Conservation (phyloP, 306 rosid genomes). For the Biancaea sappan region DNA sequence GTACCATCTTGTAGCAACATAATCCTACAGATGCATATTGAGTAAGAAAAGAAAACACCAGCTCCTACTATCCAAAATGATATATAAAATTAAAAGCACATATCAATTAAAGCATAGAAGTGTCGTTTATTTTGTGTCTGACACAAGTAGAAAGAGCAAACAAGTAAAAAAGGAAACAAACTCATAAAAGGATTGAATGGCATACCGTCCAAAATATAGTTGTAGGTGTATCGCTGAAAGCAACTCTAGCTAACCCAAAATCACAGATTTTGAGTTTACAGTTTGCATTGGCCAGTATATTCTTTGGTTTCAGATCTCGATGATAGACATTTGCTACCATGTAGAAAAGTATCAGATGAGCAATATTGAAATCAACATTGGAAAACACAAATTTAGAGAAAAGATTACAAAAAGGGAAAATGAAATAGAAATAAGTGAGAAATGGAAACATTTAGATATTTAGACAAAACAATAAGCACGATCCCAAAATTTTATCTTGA, state of each 20-base stretch:
- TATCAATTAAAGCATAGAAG: background rate
- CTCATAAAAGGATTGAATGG: conserved; percentile 5
- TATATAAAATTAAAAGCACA: background rate
- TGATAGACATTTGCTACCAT: conserved; percentile 91
- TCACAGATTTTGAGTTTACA: conserved; percentile 96
- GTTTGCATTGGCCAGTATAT: conserved; percentile 95
- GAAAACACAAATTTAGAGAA: background rate
- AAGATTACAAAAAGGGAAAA: background rate
- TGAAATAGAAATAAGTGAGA: background rate
- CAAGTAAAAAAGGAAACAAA: background rate
- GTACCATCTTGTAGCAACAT: conserved; percentile 99
- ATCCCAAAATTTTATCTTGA: conserved; percentile 9
- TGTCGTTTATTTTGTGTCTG: too few relatives aligned
- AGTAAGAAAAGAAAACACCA: conserved; percentile 10
- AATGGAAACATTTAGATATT: background rate
- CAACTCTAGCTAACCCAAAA: conserved; percentile 97
- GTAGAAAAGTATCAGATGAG: conserved; percentile 21
- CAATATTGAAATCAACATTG: conserved; percentile 20
- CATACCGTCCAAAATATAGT: conserved; percentile 98
- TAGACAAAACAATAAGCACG: background rate
- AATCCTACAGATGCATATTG: conserved; percentile 63
- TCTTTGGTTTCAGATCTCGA: conserved; percentile 94
- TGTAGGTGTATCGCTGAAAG: conserved; percentile 89
- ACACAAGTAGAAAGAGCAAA: background rate
- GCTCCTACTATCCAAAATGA: background rate